Base-by-base conservation (phyloP, 441 rosid genomes). In the Populus hybrid region DNA sequence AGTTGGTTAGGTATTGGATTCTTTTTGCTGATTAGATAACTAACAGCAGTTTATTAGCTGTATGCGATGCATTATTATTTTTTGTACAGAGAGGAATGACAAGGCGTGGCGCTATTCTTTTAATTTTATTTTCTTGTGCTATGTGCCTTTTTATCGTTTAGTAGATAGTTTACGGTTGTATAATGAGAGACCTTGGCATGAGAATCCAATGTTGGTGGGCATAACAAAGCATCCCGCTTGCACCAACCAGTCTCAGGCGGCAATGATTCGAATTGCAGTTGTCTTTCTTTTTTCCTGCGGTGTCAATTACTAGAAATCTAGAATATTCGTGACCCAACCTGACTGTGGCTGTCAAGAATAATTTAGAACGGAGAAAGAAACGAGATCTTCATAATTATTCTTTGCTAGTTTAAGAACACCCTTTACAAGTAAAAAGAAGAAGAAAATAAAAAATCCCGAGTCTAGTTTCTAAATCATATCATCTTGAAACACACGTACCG, bases 21-120 rank as follows among this genome's bases (percentile, higher is more conserved):
- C 76, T 78, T 81, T 75, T 53, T 81, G 73, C 74, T 42, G 61
- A 61, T 21, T n/a, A 28, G 81, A 77, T 78, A 53, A 78, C 74
- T 81, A 84, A 75, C 84, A 77, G 80, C 84, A 84, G 76, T 75
- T 83, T 83, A 86, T 87, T 78, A 83, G 90, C 84, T 89, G 90
- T 83, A 83, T 79, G 31, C 53, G 71, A 56, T 35, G 71, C 12
- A 40, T 45, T 2, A 70, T 36, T 70, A 78, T 50, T 18, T 75
- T 70, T 59, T 88, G 92, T 92, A 89, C 92, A 89, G 93, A 81
- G 77, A 78, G 84, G 77, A 85, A 77, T 82, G 84, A 78, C 75
- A 74, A 67, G 31, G 76, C 80, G 66, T 38, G 20, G 29, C 33
- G 53, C 53, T 24, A 56, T 73, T 72, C 20, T 70, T 12, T 23